Evolutionary conservation across 2,329 filamentous ascomycete species (phyloP), one percentile per base, ranked within the genome.

Genomic region (Calonectria crousiana): DNA sequence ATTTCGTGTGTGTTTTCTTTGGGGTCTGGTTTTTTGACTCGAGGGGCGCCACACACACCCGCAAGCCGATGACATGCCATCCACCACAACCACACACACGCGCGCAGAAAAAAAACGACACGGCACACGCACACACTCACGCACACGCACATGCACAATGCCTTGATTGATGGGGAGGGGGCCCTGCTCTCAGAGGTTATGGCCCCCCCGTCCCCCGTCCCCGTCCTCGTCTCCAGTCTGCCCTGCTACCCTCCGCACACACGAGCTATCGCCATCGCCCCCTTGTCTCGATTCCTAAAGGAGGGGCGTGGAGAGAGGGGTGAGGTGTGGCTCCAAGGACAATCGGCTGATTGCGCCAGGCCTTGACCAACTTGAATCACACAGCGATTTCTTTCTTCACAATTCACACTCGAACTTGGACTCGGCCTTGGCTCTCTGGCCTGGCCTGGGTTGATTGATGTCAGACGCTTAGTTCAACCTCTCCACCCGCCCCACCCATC

Each of bases 401-500:
- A 16, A 5, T 13, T 30, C 51, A 28, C 51, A 26, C 28, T 20
- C 18, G 44, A n/a, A n/a, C 44, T 47, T 11, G 44, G 20, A 23
- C 44, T 47, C 18, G 44, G 44, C 20, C 44, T 47, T 20, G 44
- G 44, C 44, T n/a, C 6, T 23, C n/a, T 47, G 41, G 51, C 28
- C 30, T 18, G 32, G 49, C 16, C 18, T 53, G 13, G 49, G 53
- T 30, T n/a, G 28, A 41, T 62, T 62, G 34, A 62, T 62, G 56
- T 62, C 56, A 62, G 56, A 62, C 56, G 56, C 49, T 52, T 53
- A 34, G 28, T 44, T 44, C 14, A n/a, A 52, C 44, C 47, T 68
- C 64, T 26, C 30, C 64, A 67, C 44, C 60, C 26, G 30, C 56
- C 26, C 64, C 30, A 51, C 30, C 32, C 32, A 53, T 26, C 18